Evolutionary conservation across 225 moss, liverwort and hornwort species (phyloP).

Genomic region (Takakia lepidozioides): DNA sequence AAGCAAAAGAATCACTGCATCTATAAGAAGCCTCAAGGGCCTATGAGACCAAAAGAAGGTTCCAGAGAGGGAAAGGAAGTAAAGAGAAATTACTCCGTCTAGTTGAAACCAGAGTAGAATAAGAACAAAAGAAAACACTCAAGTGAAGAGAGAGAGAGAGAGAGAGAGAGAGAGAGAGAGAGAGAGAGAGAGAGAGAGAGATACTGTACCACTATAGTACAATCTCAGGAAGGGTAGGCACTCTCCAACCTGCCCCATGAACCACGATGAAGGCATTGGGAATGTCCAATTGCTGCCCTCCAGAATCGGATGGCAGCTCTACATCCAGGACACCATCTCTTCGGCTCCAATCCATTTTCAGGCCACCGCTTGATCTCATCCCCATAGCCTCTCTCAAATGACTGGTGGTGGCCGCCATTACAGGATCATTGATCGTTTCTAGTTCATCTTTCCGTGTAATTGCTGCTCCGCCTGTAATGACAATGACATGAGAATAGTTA

Average conservation of each 20-base stretch:
- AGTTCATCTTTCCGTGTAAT: constrained; percentile 63
- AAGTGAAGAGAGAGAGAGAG: too few species aligned
- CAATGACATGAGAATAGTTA: too few species aligned
- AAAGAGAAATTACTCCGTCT: not conserved
- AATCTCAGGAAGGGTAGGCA: too few species aligned
- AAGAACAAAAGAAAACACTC: not conserved
- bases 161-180: too few species aligned
- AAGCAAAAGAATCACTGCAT: too few species aligned
- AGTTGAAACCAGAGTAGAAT: too few species aligned
- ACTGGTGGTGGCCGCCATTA: constrained; percentile 53
- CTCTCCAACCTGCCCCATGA: constrained; percentile 90
- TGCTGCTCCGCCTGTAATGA: constrained; percentile 70
- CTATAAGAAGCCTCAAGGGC: too few species aligned
- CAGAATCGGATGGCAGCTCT: constrained; percentile 27
- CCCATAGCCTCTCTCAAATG: constrained; percentile 72
- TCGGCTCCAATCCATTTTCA: constrained; percentile 87
- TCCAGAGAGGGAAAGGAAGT: too few species aligned
- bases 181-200: too few species aligned
- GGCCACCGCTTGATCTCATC: constrained; percentile 23
- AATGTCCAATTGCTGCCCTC: constrained; percentile 26
- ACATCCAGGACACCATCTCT: constrained; percentile 11
- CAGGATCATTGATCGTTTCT: constrained; percentile 60
- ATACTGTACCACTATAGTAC: too few species aligned
- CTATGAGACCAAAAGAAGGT: too few species aligned
- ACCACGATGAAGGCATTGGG: constrained; percentile 60